Conservation (phyloP, 2,329 filamentous ascomycete genomes). For the Aspergillus versicolor region DNA sequence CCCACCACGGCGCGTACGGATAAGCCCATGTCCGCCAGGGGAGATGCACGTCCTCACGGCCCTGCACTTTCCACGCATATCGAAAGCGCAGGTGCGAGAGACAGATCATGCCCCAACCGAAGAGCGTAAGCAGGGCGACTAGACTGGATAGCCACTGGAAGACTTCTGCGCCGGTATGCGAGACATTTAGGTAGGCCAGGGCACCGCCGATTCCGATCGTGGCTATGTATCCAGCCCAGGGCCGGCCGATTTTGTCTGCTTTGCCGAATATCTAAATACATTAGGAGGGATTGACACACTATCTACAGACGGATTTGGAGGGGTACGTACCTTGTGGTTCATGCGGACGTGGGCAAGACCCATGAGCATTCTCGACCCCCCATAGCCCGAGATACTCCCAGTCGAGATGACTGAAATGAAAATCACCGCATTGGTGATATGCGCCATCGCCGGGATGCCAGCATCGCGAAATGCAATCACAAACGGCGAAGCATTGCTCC, state of each 20-base stretch:
- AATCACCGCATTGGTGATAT: constrained; percentile 52
- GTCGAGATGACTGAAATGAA: constrained; percentile 49
- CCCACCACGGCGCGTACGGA: constrained; percentile 47
- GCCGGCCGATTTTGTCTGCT: constrained; percentile 38
- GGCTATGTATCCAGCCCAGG: constrained; percentile 55
- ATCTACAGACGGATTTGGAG: too few relatives aligned
- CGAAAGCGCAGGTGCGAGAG: constrained; percentile 47
- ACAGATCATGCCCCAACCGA: constrained; percentile 47
- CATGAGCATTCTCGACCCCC: constrained; percentile 45
- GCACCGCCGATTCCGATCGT: constrained; percentile 68
- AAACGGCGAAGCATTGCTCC: constrained; percentile 48
- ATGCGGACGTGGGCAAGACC: constrained; percentile 46
- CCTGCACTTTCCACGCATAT: constrained; percentile 42
- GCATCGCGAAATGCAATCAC: constrained; percentile 44
- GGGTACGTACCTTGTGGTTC: constrained; percentile 33
- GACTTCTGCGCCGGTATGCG: constrained; percentile 41
- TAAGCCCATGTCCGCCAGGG: constrained; percentile 48
- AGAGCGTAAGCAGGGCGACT: constrained; percentile 47
- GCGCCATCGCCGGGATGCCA: constrained; percentile 40
- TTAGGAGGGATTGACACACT: too few relatives aligned
- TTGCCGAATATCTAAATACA: constrained; percentile 19
- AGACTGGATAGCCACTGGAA: constrained; percentile 52
- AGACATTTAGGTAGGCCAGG: constrained; percentile 46
- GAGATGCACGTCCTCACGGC: constrained; percentile 36
- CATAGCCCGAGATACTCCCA: constrained; percentile 46